Evolutionary conservation across 345 rosid species (phyloP).

Genomic region (Hibiscus trionum): DNA sequence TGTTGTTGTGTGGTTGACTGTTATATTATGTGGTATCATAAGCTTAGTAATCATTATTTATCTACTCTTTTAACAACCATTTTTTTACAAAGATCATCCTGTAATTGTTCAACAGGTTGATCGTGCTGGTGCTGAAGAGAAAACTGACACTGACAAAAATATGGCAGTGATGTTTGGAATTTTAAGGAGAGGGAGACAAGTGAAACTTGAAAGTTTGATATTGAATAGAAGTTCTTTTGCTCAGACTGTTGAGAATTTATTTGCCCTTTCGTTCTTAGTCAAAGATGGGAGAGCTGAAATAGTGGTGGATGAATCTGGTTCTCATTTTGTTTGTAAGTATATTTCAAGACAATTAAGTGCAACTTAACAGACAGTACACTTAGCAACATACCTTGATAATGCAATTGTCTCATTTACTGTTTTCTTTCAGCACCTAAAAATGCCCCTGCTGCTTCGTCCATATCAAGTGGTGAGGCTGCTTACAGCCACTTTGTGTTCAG

Average conservation of each 20-base stretch:
- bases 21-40: not conserved
- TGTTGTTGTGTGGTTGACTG: not conserved
- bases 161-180: conserved; percentile 70
- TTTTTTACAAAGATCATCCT: not conserved
- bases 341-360: not conserved
- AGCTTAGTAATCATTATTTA: not conserved
- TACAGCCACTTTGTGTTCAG: conserved; percentile 83
- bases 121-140: conserved; percentile 45
- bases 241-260: conserved; percentile 82
- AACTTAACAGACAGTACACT: not conserved
- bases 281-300: conserved; percentile 86
- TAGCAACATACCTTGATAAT: not conserved
- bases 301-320: conserved; percentile 44
- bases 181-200: conserved; percentile 45
- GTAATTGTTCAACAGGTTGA: conserved; percentile 35
- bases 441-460: conserved; percentile 56
- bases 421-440: conserved; percentile 61
- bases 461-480: conserved; percentile 50
- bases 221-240: conserved; percentile 76
- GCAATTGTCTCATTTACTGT: not conserved
- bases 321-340: conserved; percentile 68
- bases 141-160: conserved; percentile 79
- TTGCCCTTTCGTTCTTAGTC: conserved; percentile 78
- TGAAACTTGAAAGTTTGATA: conserved; percentile 61
- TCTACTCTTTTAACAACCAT: not conserved